Evolutionary conservation across 2,329 filamentous ascomycete genomes (phyloP).

Genomic region (Davidsoniella australis): DNA sequence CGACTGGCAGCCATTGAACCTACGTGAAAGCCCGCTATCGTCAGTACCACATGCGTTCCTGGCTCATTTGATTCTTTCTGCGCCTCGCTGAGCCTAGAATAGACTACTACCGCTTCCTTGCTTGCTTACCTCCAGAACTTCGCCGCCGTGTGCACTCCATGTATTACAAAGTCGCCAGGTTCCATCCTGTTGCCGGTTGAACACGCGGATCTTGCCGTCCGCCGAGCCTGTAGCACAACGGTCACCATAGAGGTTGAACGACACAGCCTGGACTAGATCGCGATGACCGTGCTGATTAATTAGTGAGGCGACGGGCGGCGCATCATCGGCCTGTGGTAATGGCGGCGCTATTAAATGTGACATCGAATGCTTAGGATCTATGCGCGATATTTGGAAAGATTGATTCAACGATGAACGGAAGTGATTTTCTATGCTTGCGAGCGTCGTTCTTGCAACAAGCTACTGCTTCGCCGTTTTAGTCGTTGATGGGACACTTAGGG

Average conservation of each 20-base stretch:
- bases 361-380: conserved; percentile 1
- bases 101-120: too few relatives aligned
- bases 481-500: neutral
- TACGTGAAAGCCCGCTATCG: conserved; percentile 19
- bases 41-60: neutral
- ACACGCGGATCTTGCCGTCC: conserved; percentile 84
- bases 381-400: too few relatives aligned
- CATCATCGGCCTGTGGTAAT: conserved; percentile 19
- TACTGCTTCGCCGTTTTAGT: neutral
- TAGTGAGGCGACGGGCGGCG: conserved; percentile 33
- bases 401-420: too few relatives aligned
- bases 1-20: conserved; percentile 88
- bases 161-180: conserved; percentile 69
- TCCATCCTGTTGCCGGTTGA: conserved; percentile 64
- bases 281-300: conserved; percentile 59
- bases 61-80: too few relatives aligned
- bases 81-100: neutral
- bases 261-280: conserved; percentile 67
- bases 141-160: conserved; percentile 79
- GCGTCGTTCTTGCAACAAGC: too few relatives aligned
- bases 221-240: conserved; percentile 82
- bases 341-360: conserved; percentile 12
- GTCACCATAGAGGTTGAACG: conserved; percentile 85
- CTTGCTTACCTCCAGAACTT: conserved; percentile 62
- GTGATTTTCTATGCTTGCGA: too few relatives aligned